Conservation (phyloP, 2,329 filamentous ascomycete genomes). For the Botrytis aclada region DNA sequence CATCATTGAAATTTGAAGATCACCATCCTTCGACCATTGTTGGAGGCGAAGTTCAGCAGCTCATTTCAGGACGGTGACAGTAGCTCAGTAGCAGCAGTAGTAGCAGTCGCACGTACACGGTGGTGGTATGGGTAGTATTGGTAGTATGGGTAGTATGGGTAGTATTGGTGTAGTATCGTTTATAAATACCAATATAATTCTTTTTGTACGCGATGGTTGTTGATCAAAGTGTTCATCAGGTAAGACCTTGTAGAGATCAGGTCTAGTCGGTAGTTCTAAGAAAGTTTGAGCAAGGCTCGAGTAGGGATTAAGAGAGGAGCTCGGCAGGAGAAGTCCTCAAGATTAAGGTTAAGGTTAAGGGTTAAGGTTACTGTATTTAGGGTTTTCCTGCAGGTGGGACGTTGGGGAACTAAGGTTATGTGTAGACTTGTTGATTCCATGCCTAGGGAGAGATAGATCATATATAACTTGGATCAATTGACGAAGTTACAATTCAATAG, state of each 20-base stretch:
- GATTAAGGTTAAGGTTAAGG: background rate
- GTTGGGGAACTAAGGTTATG: background rate
- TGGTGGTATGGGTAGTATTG: background rate
- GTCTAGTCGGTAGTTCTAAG: background rate
- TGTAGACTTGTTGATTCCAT: background rate
- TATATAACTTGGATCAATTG: background rate
- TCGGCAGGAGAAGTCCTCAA: background rate
- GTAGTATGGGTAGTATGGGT: background rate
- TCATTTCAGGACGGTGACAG: background rate
- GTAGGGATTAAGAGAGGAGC: background rate
- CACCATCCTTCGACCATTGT: constrained; percentile 9
- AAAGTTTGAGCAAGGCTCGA: background rate
- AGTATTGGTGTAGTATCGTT: background rate
- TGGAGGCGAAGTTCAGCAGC: constrained; percentile 7
- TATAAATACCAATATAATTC: background rate
- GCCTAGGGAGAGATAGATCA: no score
- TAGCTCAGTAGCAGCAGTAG: background rate
- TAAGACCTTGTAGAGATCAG: background rate
- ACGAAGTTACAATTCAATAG: background rate
- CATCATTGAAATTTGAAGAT: constrained; percentile 16
- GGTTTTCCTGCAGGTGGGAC: background rate
- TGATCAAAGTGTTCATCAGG: background rate
- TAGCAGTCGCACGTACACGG: background rate
- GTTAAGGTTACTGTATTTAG: background rate
- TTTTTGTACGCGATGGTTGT: background rate